Conservation (phyloP, 2,329 filamentous ascomycete species). For the Ceratocystis ficicola region DNA sequence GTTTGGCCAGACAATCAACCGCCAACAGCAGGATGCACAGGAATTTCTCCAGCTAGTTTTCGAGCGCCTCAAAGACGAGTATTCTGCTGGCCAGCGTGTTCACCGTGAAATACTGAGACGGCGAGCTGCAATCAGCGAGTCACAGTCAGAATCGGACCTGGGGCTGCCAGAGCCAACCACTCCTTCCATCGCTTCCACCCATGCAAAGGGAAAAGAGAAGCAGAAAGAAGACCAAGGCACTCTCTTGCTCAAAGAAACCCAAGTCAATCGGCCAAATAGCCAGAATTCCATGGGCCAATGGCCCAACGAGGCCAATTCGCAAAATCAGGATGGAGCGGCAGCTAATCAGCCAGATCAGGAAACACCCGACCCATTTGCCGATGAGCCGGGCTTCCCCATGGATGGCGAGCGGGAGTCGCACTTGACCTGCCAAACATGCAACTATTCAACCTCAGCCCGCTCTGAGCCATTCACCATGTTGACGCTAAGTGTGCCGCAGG, state of each 20-base stretch:
- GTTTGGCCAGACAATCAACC: constrained; percentile 79
- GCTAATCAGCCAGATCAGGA: not conserved
- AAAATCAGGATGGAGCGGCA: not conserved
- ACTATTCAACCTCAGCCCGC: constrained; percentile 75
- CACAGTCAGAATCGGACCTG: constrained; percentile 25
- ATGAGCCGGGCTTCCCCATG: constrained; percentile 70
- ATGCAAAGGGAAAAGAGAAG: too few species aligned
- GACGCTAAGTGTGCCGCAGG: constrained; percentile 81
- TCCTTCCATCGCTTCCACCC: too few species aligned
- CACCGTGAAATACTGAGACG: constrained; percentile 15
- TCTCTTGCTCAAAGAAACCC: not conserved
- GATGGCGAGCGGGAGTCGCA: constrained; percentile 90
- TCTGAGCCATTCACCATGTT: constrained; percentile 81
- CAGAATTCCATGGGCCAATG: too few species aligned
- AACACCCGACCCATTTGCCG: constrained; percentile 13
- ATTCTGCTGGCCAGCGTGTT: constrained; percentile 70
- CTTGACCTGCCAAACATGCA: constrained; percentile 81
- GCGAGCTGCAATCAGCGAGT: constrained; percentile 10
- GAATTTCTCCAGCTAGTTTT: constrained; percentile 92
- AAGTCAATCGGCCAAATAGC: too few species aligned
- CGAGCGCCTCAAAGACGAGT: constrained; percentile 86
- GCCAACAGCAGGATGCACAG: constrained; percentile 94
- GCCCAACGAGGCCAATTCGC: constrained; percentile 18
- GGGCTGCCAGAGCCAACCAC: constrained; percentile 17
- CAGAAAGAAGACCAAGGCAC: too few species aligned